Evolutionary conservation across 257 asterid species (phyloP).

Genomic region (Penstemon barbatus): DNA sequence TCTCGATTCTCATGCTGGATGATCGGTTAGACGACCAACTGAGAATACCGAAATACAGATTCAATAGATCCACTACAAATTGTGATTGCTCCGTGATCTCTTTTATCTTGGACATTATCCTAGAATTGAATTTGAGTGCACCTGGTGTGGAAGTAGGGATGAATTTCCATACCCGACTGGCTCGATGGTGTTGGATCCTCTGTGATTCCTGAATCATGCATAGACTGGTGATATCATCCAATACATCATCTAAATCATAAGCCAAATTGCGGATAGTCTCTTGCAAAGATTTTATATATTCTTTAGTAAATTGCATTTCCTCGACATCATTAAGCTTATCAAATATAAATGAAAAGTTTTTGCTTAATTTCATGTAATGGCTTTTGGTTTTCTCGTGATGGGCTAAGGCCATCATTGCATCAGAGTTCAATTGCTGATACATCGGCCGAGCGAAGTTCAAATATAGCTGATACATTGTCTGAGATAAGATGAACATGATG

Average conservation of each 20-base stretch:
- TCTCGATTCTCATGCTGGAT: conserved; percentile 36
- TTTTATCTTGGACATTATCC: conserved; percentile 48
- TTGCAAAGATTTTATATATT: conserved; percentile 48
- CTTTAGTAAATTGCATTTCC: conserved; percentile 52
- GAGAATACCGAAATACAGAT: conserved; percentile 35
- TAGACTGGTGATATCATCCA: conserved; percentile 61
- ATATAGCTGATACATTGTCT: too few relatives aligned
- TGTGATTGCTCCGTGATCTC: conserved; percentile 38
- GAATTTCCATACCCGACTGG: conserved; percentile 39
- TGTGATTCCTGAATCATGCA: conserved; percentile 35
- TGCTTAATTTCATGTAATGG: conserved; percentile 41
- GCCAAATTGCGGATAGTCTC: conserved; percentile 54
- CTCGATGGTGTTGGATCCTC: conserved; percentile 30
- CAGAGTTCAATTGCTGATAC: conserved; percentile 49
- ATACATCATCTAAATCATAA: conserved; percentile 67
- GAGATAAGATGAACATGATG: too few relatives aligned
- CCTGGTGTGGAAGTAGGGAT: conserved; percentile 45
- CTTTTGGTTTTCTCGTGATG: conserved; percentile 50
- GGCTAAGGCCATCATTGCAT: conserved; percentile 43
- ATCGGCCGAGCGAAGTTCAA: not conserved
- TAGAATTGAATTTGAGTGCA: conserved; percentile 40
- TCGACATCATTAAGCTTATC: conserved; percentile 63
- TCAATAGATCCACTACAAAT: conserved; percentile 33
- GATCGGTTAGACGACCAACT: conserved; percentile 30
- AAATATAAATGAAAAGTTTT: conserved; percentile 26